Evolutionary conservation across 306 rosid species (phyloP).

Genomic region (Trifolium repens): DNA sequence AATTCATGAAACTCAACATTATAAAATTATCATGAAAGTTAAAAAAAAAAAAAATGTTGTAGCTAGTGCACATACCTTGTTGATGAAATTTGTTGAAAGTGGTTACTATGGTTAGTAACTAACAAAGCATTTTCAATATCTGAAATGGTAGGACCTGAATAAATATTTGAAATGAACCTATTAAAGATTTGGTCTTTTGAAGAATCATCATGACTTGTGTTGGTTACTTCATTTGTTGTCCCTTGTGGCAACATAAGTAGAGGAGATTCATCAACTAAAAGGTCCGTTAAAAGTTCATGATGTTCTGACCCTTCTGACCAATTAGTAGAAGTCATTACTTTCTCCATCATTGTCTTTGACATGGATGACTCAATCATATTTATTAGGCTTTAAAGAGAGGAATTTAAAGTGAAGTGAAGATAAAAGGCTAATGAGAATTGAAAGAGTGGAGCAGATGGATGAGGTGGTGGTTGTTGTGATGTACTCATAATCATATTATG

Average conservation of each 20-base stretch:
- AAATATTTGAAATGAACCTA: constrained; percentile 53
- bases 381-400: constrained; percentile 23
- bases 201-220: constrained; percentile 12
- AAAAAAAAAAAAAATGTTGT: not conserved
- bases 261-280: constrained; percentile 68
- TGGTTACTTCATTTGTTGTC: not conserved
- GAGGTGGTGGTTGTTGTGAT: constrained; percentile 36
- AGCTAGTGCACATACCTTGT: constrained; percentile 46
- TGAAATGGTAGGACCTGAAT: constrained; percentile 75
- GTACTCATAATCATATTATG: too few relatives aligned
- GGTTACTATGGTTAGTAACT: constrained; percentile 48
- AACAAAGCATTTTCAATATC: constrained; percentile 79
- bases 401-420: constrained; percentile 22
- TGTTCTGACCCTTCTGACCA: constrained; percentile 65
- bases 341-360: constrained; percentile 50
- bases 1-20: not conserved
- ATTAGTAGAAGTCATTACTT: constrained; percentile 42
- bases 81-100: constrained; percentile 53
- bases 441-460: constrained; percentile 72
- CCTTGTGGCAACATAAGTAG: constrained; percentile 49
- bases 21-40: not conserved
- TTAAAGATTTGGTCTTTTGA: constrained; percentile 43
- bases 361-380: constrained; percentile 46
- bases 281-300: constrained; percentile 76
- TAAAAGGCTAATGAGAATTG: constrained; percentile 38